Evolutionary conservation across 192 early-diverging fungal genomes (phyloP), one percentile per base, ranked within the genome.

Genomic region (Gigaspora rosea): DNA sequence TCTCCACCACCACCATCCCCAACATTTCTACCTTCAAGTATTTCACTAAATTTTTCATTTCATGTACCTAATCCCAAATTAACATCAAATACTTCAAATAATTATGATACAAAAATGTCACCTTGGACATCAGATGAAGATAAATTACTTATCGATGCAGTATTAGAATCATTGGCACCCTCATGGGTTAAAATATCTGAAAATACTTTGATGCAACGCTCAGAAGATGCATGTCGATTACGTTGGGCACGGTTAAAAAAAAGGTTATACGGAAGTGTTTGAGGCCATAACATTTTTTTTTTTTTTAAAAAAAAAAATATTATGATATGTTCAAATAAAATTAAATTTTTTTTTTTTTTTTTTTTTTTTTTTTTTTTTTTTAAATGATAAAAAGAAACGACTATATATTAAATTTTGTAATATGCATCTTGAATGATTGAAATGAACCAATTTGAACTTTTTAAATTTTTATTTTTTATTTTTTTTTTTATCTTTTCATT

Each of bases 71-170:
- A 54, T 54, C 2, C 11, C 9, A 18, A 54, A 54, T 16, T 54
- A 54, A 51, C 8, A 1, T 51, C 13, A 51, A 51, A 11, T n/a
- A 54, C 51, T 15, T 54, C 51, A 54, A 54, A 10, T 15, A 54
- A 10, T 54, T 8, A 1, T 54, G 52, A 18, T 54, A 41, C 41
- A 41, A 41, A 41, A 41, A 18, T 54, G 18, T 54, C 4, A 12
- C 18, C 52, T 54, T 54, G 52, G 52, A 54, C 52, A 1, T 18
- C 52, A 54, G 52, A 54, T 54, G 52, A 54, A 54, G 52, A 54
- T 54, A 54, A 54, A 54, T 54, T 54, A 54, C 52, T 54, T 54
- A 54, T 54, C 18, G 52, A 54, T 54, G 52, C 52, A 54, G 52
- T 54, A 16, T 54, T 54, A 54, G 52, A 54, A 54, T 16, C 52